Base-by-base conservation (phyloP, 768 basidiomycete species). In the Hypsizygus marmoreus region DNA sequence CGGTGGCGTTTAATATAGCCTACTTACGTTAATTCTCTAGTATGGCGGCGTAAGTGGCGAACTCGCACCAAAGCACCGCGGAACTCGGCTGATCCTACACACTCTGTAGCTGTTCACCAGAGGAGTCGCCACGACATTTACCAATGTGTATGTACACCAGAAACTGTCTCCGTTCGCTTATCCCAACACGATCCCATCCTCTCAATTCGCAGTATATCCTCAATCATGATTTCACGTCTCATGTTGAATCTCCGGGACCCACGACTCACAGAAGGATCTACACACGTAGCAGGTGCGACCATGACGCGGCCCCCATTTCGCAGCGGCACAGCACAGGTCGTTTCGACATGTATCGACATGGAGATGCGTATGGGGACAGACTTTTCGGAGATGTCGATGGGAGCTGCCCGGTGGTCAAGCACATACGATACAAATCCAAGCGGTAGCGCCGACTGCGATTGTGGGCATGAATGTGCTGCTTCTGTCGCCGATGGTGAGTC, bases 171-270 rank as follows among this genome's bases (percentile, higher is more conserved):
- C 35, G 3, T 32, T 19, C 13, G 12, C n/a, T 17, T 30, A 31
- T 8, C 37, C 6, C 24, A 20, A 23, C 35, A 10, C 25, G n/a
- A 17, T 23, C 40, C 22, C 35, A 35, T 17, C 17, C 14, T 45
- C 44, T 20, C 24, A 28, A 4, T 26, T 17, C 19, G 24, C 31
- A 71, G 70, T 14, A 60, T 68, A 10, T 69, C 73, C 5, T 68
- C 68, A 0, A 51, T 69, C 30, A 61, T 72, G 63, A 68, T 71
- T 13, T 66, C 73, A 3, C 62, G 71, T 7, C 57, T 73, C 12
- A 68, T 70, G 65, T 60, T 75, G 32, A 74, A 73, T 52, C 51
- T 75, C 14, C 67, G 71, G n/a, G 63, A 69, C 44, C 70, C 69
- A 34, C 35, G 26, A 11, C 30, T 36, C 38, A 19, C 36, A 11